Evolutionary conservation across 306 rosid species (phyloP).

Genomic region (Vicia faba): DNA sequence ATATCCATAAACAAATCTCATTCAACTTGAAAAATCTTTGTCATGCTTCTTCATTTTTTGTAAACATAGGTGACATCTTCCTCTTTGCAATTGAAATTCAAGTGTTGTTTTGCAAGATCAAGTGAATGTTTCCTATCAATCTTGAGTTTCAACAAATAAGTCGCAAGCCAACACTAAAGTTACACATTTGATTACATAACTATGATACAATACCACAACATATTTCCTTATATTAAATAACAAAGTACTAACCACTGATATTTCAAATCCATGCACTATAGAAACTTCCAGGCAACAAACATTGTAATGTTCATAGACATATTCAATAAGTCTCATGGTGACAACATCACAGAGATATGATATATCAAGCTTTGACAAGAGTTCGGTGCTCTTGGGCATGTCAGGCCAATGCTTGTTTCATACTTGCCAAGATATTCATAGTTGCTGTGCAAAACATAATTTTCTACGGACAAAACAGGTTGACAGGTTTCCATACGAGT

Average conservation of each 20-base stretch:
- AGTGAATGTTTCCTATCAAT: conserved; percentile 57
- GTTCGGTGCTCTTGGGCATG: conserved; percentile 48
- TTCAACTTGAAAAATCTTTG: conserved; percentile 41
- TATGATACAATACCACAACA: conserved; percentile 13
- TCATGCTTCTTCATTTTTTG: conserved; percentile 52
- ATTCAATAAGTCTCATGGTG: conserved; percentile 52
- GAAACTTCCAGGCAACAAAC: conserved; percentile 48
- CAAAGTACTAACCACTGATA: conserved; percentile 64
- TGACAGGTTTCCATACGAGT: too few relatives aligned
- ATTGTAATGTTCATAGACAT: conserved; percentile 48
- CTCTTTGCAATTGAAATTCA: conserved; percentile 59
- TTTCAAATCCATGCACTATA: conserved; percentile 60
- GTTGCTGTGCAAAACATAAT: too few relatives aligned
- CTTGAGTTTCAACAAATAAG: conserved; percentile 52
- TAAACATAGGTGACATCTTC: conserved; percentile 58
- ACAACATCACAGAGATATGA: conserved; percentile 57
- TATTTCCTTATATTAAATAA: background rate
- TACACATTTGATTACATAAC: conserved; percentile 30
- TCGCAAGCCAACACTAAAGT: conserved; percentile 77
- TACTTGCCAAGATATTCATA: too few relatives aligned
- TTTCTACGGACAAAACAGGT: too few relatives aligned
- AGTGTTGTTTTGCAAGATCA: conserved; percentile 57
- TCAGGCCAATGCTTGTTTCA: too few relatives aligned
- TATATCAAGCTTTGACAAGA: conserved; percentile 51
- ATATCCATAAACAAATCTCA: too few relatives aligned